phyloP scores from a whole-genome alignment of 805 yeast species.

The Suhomyces sp. region DNA sequence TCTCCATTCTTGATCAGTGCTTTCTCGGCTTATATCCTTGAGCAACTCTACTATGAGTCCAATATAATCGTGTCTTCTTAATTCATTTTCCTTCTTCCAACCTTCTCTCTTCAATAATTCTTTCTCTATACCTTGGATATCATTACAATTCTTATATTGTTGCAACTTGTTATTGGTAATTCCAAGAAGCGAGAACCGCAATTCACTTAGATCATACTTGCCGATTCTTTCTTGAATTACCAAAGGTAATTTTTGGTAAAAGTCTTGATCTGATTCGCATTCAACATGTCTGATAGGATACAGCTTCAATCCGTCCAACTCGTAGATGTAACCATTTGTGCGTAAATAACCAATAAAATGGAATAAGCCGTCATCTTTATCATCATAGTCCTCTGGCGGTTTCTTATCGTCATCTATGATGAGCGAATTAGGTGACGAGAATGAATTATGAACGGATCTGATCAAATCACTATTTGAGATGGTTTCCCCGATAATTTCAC shows the following conservation, averaged over 20 bases:
- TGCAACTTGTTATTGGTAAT: slow-evolving; percentile 51
- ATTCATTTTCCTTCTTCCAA: slow-evolving; percentile 55
- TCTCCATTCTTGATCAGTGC: slow-evolving; percentile 42
- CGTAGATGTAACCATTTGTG: slow-evolving; percentile 48
- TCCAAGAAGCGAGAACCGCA: slow-evolving; percentile 57
- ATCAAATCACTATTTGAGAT: slow-evolving; percentile 58
- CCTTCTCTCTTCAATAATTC: slow-evolving; percentile 49
- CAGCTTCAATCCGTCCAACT: slow-evolving; percentile 60
- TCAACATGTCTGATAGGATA: slow-evolving; percentile 52
- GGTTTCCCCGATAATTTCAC: slow-evolving; percentile 59
- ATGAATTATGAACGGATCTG: slow-evolving; percentile 59
- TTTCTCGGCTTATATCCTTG: slow-evolving; percentile 37
- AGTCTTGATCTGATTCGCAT: slow-evolving; percentile 41
- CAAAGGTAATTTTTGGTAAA: slow-evolving; percentile 40
- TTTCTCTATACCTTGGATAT: slow-evolving; percentile 31
- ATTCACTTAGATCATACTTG: slow-evolving; percentile 47
- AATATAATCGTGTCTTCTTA: slow-evolving; percentile 54
- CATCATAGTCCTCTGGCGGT: slow-evolving; percentile 21
- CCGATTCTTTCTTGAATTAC: slow-evolving; percentile 48
- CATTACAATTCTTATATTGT: slow-evolving; percentile 37
- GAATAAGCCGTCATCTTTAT: slow-evolving; percentile 52
- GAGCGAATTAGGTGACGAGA: slow-evolving; percentile 56
- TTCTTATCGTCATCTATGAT: slow-evolving; percentile 45
- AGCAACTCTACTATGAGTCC: slow-evolving; percentile 49
- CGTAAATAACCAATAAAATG: slow-evolving; percentile 60